A percentile compares a stretch with the other conserved stretches of the same genome.
Evolutionary conservation across 768 basidiomycete genomes (phyloP).

Genomic region (Auriscalpium orientale): DNA sequence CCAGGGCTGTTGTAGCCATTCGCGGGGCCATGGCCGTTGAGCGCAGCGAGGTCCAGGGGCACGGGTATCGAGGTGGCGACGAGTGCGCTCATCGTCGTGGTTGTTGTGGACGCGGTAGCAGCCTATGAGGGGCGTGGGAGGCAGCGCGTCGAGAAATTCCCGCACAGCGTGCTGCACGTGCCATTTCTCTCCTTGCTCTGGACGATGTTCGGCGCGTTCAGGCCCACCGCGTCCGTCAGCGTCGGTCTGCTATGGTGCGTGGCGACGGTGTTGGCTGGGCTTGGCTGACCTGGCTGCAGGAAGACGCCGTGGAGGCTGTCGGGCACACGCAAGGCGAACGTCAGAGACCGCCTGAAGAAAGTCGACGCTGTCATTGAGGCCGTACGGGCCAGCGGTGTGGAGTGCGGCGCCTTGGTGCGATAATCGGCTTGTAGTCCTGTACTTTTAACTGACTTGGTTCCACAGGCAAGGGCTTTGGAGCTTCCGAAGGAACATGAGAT

Average conservation of each 20-base stretch:
- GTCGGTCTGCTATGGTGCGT: slow-evolving; percentile 83
- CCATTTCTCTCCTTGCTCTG: neutral
- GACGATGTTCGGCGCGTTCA: slow-evolving; percentile 83
- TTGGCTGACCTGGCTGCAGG: slow-evolving; percentile 40
- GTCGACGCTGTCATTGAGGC: slow-evolving; percentile 93
- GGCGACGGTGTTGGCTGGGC: neutral
- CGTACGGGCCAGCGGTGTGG: slow-evolving; percentile 73
- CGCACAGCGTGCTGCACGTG: neutral
- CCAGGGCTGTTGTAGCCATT: slow-evolving; percentile 35
- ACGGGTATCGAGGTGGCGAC: neutral
- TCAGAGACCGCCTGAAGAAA: slow-evolving; percentile 78
- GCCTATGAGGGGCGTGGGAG: slow-evolving; percentile 11
- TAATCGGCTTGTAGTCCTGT: neutral
- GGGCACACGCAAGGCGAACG: slow-evolving; percentile 86
- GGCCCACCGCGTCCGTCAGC: slow-evolving; percentile 53
- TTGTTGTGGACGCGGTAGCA: neutral
- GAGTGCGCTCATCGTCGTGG: slow-evolving; percentile 12
- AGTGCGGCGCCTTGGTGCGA: slow-evolving; percentile 71
- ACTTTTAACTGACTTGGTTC: neutral
- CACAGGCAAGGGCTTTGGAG: slow-evolving; percentile 62
- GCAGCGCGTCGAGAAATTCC: neutral
- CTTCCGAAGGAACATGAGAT: slow-evolving; percentile 94
- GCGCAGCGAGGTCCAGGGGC: neutral
- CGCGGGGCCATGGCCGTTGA: slow-evolving; percentile 35
- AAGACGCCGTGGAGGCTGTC: slow-evolving; percentile 94